Conservation (phyloP, 148 eudicot species). For the Heliamphora exappendiculata region DNA sequence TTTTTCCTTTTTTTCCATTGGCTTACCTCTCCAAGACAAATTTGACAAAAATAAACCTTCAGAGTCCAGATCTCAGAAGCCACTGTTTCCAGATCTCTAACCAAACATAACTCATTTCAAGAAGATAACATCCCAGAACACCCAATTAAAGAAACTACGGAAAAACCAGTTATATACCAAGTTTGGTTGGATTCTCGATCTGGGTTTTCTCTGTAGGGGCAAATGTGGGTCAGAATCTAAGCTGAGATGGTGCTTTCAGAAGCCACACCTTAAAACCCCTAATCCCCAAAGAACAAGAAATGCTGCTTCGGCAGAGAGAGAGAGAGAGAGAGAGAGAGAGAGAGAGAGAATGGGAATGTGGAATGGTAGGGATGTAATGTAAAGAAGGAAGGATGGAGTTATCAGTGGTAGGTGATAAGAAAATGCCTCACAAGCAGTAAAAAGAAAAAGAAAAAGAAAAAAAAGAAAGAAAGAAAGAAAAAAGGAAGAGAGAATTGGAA, state of each 20-base stretch:
- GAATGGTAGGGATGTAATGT: conserved; percentile 8
- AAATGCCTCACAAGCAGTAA: conserved; percentile 20
- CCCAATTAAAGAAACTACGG: conserved; percentile 7
- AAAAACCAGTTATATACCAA: background rate
- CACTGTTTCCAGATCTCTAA: conserved; percentile 21
- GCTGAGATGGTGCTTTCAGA: conserved; percentile 16
- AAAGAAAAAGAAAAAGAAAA: background rate
- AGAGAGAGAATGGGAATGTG: conserved; percentile 13
- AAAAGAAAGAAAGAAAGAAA: background rate
- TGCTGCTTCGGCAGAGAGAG: conserved; percentile 16
- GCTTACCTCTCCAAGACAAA: background rate
- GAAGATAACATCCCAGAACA: conserved; percentile 11
- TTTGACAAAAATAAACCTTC: conserved; percentile 6
- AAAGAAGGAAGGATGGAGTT: conserved; percentile 27
- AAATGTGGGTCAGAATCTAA: conserved; percentile 27
- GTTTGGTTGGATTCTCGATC: background rate
- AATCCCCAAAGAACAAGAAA: conserved; percentile 21
- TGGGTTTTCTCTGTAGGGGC: conserved; percentile 13
- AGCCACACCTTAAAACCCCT: conserved; percentile 8
- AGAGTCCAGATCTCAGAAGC: conserved; percentile 32
- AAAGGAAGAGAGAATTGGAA: background rate
- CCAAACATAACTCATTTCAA: conserved; percentile 8
- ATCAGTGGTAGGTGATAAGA: conserved; percentile 40
- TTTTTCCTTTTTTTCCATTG: too few relatives aligned
- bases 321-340: conserved; percentile 11